phyloP scores from a whole-genome alignment of 2,329 filamentous ascomycete genomes.

The Lasiodiplodia citricola region DNA sequence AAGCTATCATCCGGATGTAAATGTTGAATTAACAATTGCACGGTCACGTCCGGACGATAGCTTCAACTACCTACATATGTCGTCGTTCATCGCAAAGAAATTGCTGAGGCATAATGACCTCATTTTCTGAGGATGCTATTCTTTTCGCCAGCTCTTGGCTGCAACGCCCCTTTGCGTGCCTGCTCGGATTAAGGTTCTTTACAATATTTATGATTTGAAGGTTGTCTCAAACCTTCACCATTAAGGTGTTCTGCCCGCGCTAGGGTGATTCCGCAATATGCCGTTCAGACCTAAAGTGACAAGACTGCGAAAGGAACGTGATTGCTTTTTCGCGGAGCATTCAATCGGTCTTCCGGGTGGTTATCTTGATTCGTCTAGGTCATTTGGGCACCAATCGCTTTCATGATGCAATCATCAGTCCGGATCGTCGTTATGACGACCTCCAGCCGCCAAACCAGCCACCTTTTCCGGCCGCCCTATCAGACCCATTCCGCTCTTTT shows the following conservation, averaged over 20 bases:
- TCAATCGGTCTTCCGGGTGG: neutral
- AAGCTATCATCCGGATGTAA: neutral
- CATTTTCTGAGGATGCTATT: too few relatives aligned
- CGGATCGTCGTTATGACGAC: neutral
- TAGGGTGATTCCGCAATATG: neutral
- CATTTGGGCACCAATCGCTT: neutral
- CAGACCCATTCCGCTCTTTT: neutral
- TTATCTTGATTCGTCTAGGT: neutral
- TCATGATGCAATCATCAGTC: neutral
- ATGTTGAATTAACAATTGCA: too few relatives aligned
- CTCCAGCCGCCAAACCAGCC: constrained; percentile 22
- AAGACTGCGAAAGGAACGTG: too few relatives aligned
- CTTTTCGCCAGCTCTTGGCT: too few relatives aligned
- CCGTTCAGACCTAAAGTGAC: neutral
- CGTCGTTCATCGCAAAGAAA: too few relatives aligned
- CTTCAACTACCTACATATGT: too few relatives aligned
- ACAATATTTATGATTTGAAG: neutral
- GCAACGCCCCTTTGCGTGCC: neutral
- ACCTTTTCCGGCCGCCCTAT: neutral
- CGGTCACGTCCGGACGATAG: too few relatives aligned
- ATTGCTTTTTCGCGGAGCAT: neutral
- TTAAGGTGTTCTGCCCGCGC: constrained; percentile 14
- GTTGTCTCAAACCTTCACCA: constrained; percentile 8
- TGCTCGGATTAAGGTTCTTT: neutral
- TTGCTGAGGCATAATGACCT: too few relatives aligned